phyloP scores from a whole-genome alignment of 2,329 filamentous ascomycete genomes.

The Coccinonectria pachysandricola region DNA sequence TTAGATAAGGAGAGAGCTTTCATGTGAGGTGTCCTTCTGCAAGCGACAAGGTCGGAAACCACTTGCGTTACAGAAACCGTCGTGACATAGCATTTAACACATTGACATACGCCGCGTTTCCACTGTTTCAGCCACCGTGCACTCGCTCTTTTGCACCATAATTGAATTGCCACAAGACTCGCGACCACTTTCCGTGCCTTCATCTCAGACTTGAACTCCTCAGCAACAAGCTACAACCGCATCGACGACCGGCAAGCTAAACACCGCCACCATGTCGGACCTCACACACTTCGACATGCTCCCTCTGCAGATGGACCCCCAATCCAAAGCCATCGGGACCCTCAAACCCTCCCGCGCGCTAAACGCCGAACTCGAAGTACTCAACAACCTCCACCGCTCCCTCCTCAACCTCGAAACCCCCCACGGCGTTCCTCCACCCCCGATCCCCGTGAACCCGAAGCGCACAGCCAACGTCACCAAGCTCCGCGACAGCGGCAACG shows the following conservation, averaged over 20 bases:
- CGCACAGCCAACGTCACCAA: constrained; percentile 80
- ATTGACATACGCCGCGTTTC: too few relatives aligned
- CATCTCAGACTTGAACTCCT: too few relatives aligned
- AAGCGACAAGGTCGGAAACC: constrained; percentile 41
- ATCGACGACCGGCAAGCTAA: too few relatives aligned
- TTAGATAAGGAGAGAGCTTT: constrained; percentile 25
- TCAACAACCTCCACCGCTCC: constrained; percentile 70
- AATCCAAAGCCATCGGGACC: constrained; percentile 61
- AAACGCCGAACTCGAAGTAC: constrained; percentile 53
- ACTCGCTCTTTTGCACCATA: too few relatives aligned
- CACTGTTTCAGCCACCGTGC: too few relatives aligned
- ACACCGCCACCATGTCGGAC: constrained; percentile 44
- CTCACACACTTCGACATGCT: constrained; percentile 70
- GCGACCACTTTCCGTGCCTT: too few relatives aligned
- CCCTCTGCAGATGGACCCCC: constrained; percentile 70
- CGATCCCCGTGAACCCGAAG: constrained; percentile 86
- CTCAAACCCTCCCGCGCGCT: constrained; percentile 40
- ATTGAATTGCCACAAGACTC: too few relatives aligned
- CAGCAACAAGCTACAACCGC: too few relatives aligned
- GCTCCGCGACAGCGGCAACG: constrained; percentile 80
- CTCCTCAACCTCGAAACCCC: constrained; percentile 49
- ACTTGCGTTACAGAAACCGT: too few relatives aligned
- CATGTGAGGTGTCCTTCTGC: constrained; percentile 23
- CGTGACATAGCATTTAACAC: too few relatives aligned
- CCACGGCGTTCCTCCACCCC: constrained; percentile 65